These are phyloP conservation scores for Populus alba DNA, from an alignment of 345 rosid genomes.

Conservation along the genomic window DNA sequence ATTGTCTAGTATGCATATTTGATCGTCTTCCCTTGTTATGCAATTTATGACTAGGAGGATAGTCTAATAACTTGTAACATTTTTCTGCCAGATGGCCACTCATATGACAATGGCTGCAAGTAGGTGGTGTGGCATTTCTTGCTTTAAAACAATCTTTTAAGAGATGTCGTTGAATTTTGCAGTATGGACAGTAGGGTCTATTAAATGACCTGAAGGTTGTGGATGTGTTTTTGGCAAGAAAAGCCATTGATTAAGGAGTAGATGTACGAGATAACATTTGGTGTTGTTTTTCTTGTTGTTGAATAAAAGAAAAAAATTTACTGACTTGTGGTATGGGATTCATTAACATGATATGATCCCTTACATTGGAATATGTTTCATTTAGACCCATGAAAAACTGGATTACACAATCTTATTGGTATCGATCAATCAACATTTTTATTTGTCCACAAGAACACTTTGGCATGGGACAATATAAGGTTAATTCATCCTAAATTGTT, in stretches of 20 bases:
- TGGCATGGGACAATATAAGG: background rate
- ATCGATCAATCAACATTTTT: background rate
- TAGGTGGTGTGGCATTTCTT: background rate
- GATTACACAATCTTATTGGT: background rate
- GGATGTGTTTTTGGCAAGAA: background rate
- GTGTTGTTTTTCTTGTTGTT: background rate
- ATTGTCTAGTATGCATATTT: background rate
- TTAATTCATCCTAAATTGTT: background rate
- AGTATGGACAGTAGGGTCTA: accelerated
- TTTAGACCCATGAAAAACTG: too few species aligned
- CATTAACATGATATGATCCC: background rate
- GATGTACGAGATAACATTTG: too few species aligned
- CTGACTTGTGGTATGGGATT: background rate
- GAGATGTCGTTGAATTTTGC: accelerated
- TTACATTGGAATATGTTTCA: background rate
- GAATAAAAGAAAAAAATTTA: background rate
- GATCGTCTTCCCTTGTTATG: background rate
- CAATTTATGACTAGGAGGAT: too few species aligned
- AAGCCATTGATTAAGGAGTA: background rate
- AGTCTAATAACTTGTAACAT: background rate
- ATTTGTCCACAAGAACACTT: background rate
- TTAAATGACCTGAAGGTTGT: accelerated
- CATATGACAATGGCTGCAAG: background rate
- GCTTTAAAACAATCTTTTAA: background rate
- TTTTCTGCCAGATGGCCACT: background rate